Conservation (phyloP, 495 filamentous ascomycete species). For the Xylaria scruposa region DNA sequence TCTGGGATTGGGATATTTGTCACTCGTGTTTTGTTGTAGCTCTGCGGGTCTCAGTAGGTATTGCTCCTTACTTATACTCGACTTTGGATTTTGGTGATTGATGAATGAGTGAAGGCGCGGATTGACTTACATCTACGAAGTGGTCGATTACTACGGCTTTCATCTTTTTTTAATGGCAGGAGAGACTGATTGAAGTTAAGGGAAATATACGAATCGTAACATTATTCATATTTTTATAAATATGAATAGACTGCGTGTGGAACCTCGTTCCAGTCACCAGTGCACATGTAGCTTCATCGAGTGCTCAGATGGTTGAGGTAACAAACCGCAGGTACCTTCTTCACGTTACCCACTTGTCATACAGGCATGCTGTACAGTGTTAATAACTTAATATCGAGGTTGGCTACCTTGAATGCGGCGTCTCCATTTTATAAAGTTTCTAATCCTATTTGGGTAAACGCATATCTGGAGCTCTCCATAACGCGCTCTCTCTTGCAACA, state of each 20-base stretch:
- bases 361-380: too few species aligned
- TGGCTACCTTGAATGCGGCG: neutral
- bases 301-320: too few species aligned
- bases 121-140: neutral
- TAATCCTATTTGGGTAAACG: neutral
- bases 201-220: too few species aligned
- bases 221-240: neutral
- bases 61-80: neutral
- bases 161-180: neutral
- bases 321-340: too few species aligned
- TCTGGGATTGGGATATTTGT: neutral
- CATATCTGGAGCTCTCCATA: conserved; percentile 8
- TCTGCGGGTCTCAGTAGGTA: neutral
- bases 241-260: neutral
- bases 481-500: conserved; percentile 4
- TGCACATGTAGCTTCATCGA: too few species aligned
- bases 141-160: neutral
- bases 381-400: neutral
- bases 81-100: neutral
- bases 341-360: too few species aligned
- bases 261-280: too few species aligned
- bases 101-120: neutral
- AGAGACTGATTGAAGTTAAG: neutral
- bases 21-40: neutral
- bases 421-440: neutral